phyloP scores from a whole-genome alignment of 1,284 basidiomycete genomes.

The Mycosarcoma mackinlayi region DNA sequence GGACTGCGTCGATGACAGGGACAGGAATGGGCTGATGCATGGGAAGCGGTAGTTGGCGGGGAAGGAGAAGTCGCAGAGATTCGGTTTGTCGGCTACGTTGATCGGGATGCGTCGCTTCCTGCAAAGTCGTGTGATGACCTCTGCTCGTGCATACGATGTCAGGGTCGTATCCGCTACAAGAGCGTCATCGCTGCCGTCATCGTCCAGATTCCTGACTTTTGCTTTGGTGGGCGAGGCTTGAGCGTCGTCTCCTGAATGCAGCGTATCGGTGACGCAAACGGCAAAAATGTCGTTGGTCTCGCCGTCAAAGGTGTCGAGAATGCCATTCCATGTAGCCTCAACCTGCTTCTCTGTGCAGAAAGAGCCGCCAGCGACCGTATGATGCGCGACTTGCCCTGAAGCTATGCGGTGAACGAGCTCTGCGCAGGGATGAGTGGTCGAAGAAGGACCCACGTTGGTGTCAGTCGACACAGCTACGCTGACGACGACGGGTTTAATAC shows the following conservation, averaged over 20 bases:
- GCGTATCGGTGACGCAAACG: constrained; percentile 66
- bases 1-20: not conserved
- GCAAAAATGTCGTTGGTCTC: constrained; percentile 48
- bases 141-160: constrained; percentile 39
- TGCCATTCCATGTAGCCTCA: constrained; percentile 11
- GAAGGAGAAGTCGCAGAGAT: constrained; percentile 90
- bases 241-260: constrained; percentile 47
- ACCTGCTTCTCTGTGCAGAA: constrained; percentile 14
- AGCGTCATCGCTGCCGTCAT: constrained; percentile 9
- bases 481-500: constrained; percentile 78
- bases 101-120: constrained; percentile 75
- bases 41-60: constrained; percentile 85
- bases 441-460: not conserved
- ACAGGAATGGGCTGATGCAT: constrained; percentile 25
- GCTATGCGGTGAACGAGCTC: constrained; percentile 70
- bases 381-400: constrained; percentile 73
- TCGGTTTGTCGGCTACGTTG: constrained; percentile 87
- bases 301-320: constrained; percentile 30
- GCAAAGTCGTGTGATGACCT: constrained; percentile 54
- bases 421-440: constrained; percentile 72
- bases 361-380: constrained; percentile 5
- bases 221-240: not conserved
- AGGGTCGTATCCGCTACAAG: constrained; percentile 4
- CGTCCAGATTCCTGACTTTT: not conserved
- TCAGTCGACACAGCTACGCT: constrained; percentile 9